Evolutionary conservation across 228 moss, liverwort and hornwort genomes (phyloP), one percentile per base, ranked within the genome.

Genomic region (Sphagnum magellanicum): DNA sequence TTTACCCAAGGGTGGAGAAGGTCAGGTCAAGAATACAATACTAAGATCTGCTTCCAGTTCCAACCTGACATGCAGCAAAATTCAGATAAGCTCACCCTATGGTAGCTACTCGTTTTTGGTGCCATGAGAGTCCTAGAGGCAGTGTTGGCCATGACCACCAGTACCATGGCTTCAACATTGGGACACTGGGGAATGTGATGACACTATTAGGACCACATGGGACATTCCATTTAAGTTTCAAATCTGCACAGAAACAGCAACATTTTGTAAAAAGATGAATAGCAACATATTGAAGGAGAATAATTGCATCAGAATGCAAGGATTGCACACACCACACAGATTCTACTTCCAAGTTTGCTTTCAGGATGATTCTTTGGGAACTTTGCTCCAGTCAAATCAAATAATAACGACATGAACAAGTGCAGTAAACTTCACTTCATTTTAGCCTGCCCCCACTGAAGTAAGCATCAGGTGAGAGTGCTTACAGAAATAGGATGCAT

Each of bases 91-190:
- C 74, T 61, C 50, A 88, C 83, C 90, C 92, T 65, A 92, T 81
- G 0, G 81, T 92, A 63, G 50, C 70, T 6, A 76, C 72, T 4
- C 92, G 85, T 58, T 82, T 78, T 57, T 88, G 80, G 61, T 92
- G 90, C 92, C 92, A 92, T 49, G 77, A 72, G 12, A 89, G 76
- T 65, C 92, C 92, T 72, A 92, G 68, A 6, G 92, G 90, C 16
- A 92, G 74, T 8, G 83, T 83, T 47, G 92, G 92, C 70, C 87
- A 92, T 5, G 92, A 82, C 92, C 92, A 92, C 92, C 92, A 92
- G 71, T 81, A 92, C 92, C 92, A 92, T 5, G 92, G 92, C 78
- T 92, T 92, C 13, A 92, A 59, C 50, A 88, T 48, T 0, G 84
- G 86, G 16, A 86, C 79, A 58, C 86, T 92, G 46, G 92, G 92